Percentiles rank a stretch among this genome's conserved stretches.
These are phyloP conservation scores for Ochetophila trinervis DNA, from an alignment of 306 rosid genomes.

Conservation along the genomic window DNA sequence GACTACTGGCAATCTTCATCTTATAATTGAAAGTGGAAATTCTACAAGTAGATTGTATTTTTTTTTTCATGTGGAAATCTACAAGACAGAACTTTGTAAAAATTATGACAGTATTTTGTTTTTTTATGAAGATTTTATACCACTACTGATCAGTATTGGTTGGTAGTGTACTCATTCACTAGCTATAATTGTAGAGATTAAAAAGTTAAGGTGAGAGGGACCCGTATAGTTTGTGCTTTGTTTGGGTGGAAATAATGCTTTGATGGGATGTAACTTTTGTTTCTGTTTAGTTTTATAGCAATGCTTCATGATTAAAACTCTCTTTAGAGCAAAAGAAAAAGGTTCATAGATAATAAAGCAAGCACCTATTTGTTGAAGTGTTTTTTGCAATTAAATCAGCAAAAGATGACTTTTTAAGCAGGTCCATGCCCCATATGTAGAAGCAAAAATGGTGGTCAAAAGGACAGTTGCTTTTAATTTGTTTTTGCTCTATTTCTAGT, in stretches of 20 bases:
- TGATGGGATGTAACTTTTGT: constrained; percentile 28
- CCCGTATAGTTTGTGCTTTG: constrained; percentile 25
- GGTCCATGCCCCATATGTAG: constrained; percentile 26
- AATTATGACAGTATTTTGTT: neutral
- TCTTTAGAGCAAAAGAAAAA: constrained; percentile 35
- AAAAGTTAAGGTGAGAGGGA: constrained; percentile 25
- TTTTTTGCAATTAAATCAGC: constrained; percentile 23
- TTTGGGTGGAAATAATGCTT: constrained; percentile 16
- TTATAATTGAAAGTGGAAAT: neutral
- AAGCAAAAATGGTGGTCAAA: constrained; percentile 32
- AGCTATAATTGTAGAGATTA: constrained; percentile 15
- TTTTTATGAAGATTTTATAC: constrained; percentile 9
- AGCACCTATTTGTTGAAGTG: constrained; percentile 5
- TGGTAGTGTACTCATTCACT: constrained; percentile 7
- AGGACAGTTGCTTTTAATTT: constrained; percentile 20
- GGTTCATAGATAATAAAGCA: constrained; percentile 20
- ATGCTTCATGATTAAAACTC: constrained; percentile 29
- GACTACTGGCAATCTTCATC: too few species aligned
- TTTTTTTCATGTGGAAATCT: neutral
- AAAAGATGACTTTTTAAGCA: constrained; percentile 24
- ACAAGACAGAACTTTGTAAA: neutral
- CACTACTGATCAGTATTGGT: constrained; percentile 1
- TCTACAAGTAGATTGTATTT: neutral
- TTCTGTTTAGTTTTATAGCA: constrained; percentile 26
- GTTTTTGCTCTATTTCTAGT: constrained; percentile 3